phyloP scores from a whole-genome alignment of 257 asterid genomes.

The Solanum pennellii region DNA sequence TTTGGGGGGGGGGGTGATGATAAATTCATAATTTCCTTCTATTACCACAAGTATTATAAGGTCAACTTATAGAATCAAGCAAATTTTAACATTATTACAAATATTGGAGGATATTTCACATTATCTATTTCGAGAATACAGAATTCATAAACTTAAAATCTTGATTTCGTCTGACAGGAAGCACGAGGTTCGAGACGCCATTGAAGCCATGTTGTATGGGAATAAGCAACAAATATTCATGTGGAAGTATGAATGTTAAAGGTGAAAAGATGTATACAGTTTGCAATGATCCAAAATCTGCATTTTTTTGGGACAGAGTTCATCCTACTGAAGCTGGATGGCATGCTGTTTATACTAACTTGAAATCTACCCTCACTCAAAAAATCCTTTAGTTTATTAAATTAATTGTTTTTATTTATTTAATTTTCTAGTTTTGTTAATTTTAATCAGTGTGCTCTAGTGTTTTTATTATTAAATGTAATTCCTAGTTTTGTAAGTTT shows the following conservation, averaged over 20 bases:
- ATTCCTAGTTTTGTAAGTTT: neutral
- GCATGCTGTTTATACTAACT: constrained; percentile 36
- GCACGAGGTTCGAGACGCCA: constrained; percentile 43
- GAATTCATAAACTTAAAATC: too few species aligned
- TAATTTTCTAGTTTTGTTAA: neutral
- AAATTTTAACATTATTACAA: too few species aligned
- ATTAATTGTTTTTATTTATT: too few species aligned
- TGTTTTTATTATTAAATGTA: neutral
- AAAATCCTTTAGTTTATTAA: neutral
- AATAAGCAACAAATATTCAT: constrained; percentile 19
- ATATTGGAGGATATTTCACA: too few species aligned
- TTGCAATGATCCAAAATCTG: constrained; percentile 44
- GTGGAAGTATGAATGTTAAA: constrained; percentile 43
- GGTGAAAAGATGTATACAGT: constrained; percentile 58
- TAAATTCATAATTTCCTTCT: too few species aligned
- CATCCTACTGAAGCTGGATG: constrained; percentile 97
- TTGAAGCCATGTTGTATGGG: constrained; percentile 78
- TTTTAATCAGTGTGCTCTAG: neutral
- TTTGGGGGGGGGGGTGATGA: too few species aligned
- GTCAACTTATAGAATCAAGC: too few species aligned
- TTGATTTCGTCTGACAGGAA: constrained; percentile 17
- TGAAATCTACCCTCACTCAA: constrained; percentile 34
- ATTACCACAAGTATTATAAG: too few species aligned
- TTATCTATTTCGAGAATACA: too few species aligned
- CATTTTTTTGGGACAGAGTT: constrained; percentile 72